These are phyloP conservation scores for Trypanosoma cruzi DNA, from an alignment of 208 protist genomes.

Conservation along the genomic window DNA sequence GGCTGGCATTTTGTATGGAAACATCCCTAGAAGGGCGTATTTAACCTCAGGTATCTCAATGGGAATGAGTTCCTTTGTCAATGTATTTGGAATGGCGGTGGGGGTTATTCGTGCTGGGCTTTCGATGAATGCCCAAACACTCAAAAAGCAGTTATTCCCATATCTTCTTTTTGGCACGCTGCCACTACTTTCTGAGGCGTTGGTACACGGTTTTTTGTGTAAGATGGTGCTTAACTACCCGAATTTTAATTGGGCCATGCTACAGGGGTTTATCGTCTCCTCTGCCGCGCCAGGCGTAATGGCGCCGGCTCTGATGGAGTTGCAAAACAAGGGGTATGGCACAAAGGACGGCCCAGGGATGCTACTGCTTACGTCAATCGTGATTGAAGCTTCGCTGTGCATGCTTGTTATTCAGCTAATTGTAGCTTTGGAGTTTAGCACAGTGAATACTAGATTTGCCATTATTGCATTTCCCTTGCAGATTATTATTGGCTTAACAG, in stretches of 20 bases:
- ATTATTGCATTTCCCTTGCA: conserved; percentile 53
- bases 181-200: conserved; percentile 46
- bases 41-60: conserved; percentile 49
- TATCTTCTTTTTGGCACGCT: conserved; percentile 46
- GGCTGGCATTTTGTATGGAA: conserved; percentile 60
- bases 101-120: conserved; percentile 56
- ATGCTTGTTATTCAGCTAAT: conserved; percentile 54
- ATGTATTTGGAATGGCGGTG: conserved; percentile 49
- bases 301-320: conserved; percentile 49
- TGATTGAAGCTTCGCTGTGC: conserved; percentile 45
- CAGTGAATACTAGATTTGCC: conserved; percentile 33
- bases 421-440: conserved; percentile 50
- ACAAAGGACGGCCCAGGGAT: conserved; percentile 51
- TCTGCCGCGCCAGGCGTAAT: conserved; percentile 51
- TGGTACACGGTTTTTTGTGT: conserved; percentile 46
- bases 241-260: conserved; percentile 45
- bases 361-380: conserved; percentile 59
- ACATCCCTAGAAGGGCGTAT: conserved; percentile 44
- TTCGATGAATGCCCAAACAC: conserved; percentile 50
- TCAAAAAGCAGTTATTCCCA: conserved; percentile 53
- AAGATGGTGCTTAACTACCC: conserved; percentile 50
- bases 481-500: conserved; percentile 46
- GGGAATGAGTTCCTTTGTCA: conserved; percentile 37
- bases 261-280: conserved; percentile 51
- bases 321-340: conserved; percentile 50